These are phyloP conservation scores for Aureobasidium sp. DNA, from an alignment of 2,329 filamentous ascomycete genomes.

Conservation along the genomic window DNA sequence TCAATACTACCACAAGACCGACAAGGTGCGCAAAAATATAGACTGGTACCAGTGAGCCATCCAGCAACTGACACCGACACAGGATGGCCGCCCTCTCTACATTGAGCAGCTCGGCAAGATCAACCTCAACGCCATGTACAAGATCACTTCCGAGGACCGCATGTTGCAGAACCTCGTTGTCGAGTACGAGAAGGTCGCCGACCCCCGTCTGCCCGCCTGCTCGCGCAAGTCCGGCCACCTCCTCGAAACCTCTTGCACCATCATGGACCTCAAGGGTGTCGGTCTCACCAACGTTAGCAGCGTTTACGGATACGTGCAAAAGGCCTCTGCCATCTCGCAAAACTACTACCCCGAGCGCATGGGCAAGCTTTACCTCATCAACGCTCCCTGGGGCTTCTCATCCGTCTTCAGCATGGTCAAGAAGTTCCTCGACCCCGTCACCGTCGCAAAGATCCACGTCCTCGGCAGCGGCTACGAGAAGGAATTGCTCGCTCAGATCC, in stretches of 20 bases:
- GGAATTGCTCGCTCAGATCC: constrained; percentile 77
- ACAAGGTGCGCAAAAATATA: constrained; percentile 50
- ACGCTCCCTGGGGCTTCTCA: constrained; percentile 92
- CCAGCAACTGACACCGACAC: constrained; percentile 60
- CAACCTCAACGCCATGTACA: constrained; percentile 81
- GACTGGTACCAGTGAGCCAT: not conserved
- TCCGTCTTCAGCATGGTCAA: constrained; percentile 80
- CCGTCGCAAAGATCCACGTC: constrained; percentile 91
- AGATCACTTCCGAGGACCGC: constrained; percentile 84
- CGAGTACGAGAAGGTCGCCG: constrained; percentile 94
- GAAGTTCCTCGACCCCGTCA: constrained; percentile 93
- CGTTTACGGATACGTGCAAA: constrained; percentile 81
- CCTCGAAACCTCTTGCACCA: constrained; percentile 95
- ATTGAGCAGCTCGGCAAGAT: constrained; percentile 95
- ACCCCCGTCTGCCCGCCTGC: constrained; percentile 89
- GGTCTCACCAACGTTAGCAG: constrained; percentile 71
- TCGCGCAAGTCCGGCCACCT: constrained; percentile 84
- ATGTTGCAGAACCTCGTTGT: constrained; percentile 95
- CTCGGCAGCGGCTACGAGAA: constrained; percentile 74
- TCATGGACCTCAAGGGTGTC: constrained; percentile 97
- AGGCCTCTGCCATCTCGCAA: constrained; percentile 83
- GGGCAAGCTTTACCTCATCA: constrained; percentile 95
- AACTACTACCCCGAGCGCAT: constrained; percentile 99
- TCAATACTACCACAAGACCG: constrained; percentile 98
- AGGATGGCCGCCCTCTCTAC: constrained; percentile 96